A percentile compares a stretch with the other conserved stretches of the same genome.
These are phyloP conservation scores for Pythium utonaiense DNA, from an alignment of 352 stramenopile species.

Conservation along the genomic window DNA sequence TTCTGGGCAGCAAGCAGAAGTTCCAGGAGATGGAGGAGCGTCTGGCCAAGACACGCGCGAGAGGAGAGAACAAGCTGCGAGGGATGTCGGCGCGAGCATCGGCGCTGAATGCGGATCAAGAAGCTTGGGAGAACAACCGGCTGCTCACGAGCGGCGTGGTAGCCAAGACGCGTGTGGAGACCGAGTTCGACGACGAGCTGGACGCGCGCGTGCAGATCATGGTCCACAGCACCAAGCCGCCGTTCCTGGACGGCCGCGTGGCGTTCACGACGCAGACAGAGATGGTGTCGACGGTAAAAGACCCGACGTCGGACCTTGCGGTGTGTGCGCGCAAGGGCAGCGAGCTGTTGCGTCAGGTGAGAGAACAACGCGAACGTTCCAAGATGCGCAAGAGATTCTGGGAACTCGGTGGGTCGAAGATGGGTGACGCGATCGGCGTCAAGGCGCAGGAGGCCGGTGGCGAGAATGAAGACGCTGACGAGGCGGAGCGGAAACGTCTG, in stretches of 20 bases:
- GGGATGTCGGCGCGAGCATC: constrained; percentile 90
- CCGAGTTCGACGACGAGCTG: constrained; percentile 92
- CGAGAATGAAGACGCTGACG: constrained; percentile 53
- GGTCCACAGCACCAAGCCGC: constrained; percentile 97
- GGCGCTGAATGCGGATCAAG: constrained; percentile 95
- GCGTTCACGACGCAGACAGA: constrained; percentile 94
- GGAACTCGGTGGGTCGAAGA: constrained; percentile 96
- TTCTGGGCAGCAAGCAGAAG: constrained; percentile 90
- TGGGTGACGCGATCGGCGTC: constrained; percentile 96
- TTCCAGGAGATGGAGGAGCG: constrained; percentile 90
- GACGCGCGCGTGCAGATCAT: constrained; percentile 95
- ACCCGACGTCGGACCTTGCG: constrained; percentile 95
- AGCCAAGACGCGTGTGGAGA: constrained; percentile 57
- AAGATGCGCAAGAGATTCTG: constrained; percentile 99
- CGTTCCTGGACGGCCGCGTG: constrained; percentile 94
- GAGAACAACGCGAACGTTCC: constrained; percentile 71
- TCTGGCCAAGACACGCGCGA: constrained; percentile 73
- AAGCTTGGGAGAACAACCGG: constrained; percentile 98
- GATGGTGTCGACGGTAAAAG: constrained; percentile 94
- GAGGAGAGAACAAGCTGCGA: constrained; percentile 86
- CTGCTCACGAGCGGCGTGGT: constrained; percentile 94
- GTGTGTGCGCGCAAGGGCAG: constrained; percentile 93
- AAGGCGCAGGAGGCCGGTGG: constrained; percentile 55
- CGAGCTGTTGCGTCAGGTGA: constrained; percentile 71
- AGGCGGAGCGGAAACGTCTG: constrained; percentile 16